Conservation (phyloP, 495 filamentous ascomycete genomes). For the Tuber borchii region DNA sequence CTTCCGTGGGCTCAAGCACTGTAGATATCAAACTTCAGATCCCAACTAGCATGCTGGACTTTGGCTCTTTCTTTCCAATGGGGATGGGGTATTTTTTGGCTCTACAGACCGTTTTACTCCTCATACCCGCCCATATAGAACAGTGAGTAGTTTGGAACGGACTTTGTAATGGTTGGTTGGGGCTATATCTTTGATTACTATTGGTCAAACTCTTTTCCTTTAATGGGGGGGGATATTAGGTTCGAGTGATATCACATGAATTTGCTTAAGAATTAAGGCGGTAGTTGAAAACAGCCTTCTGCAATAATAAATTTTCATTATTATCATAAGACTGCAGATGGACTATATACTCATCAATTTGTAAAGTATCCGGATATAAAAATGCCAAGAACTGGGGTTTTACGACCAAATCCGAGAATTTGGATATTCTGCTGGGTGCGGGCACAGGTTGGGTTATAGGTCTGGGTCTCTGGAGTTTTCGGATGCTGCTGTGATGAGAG, state of each 20-base stretch:
- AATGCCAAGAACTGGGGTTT: too few relatives aligned
- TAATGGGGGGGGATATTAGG: not conserved
- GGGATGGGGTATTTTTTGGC: too few relatives aligned
- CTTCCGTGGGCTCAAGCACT: too few relatives aligned
- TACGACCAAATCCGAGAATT: too few relatives aligned
- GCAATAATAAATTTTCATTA: not conserved
- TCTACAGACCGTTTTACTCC: not conserved
- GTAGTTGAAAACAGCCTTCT: not conserved
- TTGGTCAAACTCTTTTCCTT: not conserved
- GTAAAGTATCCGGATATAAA: too few relatives aligned
- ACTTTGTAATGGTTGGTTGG: not conserved
- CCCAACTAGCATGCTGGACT: too few relatives aligned
- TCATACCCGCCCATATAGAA: not conserved
- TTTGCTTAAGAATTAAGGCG: not conserved
- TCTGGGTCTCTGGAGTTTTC: not conserved
- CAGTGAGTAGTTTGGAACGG: not conserved
- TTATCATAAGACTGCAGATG: too few relatives aligned
- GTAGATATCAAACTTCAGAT: too few relatives aligned
- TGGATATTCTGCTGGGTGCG: not conserved
- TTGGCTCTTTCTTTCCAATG: too few relatives aligned
- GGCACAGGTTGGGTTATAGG: not conserved
- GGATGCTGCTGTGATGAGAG: not conserved
- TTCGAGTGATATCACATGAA: not conserved
- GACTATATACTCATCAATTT: too few relatives aligned
- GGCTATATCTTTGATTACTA: too few relatives aligned